A percentile compares a stretch with the other conserved stretches of the same genome.
Evolutionary conservation across 2,329 filamentous ascomycete genomes (phyloP).

Genomic region (Colletotrichum aenigma): DNA sequence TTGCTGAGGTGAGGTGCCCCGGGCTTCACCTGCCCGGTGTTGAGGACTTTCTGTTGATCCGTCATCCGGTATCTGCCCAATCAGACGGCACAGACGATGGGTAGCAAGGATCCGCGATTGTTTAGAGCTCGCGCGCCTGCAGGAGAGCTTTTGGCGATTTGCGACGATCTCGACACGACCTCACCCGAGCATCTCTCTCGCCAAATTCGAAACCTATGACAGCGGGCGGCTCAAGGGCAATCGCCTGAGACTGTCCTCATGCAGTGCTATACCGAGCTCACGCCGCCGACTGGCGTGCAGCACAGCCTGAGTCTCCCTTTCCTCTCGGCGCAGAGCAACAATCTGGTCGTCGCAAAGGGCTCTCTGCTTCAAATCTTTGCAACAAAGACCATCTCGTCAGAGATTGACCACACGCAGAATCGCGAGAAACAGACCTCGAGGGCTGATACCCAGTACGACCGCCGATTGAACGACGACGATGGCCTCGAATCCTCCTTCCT

Average conservation of each 20-base stretch:
- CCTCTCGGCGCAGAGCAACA: constrained; percentile 74
- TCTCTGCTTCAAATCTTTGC: constrained; percentile 92
- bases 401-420: constrained; percentile 55
- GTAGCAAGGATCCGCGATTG: background rate
- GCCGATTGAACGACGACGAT: constrained; percentile 62
- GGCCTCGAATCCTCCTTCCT: constrained; percentile 71
- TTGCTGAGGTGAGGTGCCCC: background rate
- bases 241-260: constrained; percentile 55
- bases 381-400: constrained; percentile 68
- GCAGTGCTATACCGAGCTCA: constrained; percentile 98
- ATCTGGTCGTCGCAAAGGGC: constrained; percentile 89
- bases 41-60: background rate
- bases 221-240: background rate
- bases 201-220: constrained; percentile 7
- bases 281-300: constrained; percentile 91
- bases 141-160: background rate
- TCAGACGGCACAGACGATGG: background rate
- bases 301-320: constrained; percentile 84
- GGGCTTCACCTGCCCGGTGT: background rate
- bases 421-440: constrained; percentile 42
- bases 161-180: background rate
- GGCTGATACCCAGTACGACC: constrained; percentile 53
- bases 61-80: background rate
- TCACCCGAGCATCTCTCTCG: background rate
- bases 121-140: background rate